Conservation (phyloP, 2,329 filamentous ascomycete genomes). For the Trichophyton benhamiae region DNA sequence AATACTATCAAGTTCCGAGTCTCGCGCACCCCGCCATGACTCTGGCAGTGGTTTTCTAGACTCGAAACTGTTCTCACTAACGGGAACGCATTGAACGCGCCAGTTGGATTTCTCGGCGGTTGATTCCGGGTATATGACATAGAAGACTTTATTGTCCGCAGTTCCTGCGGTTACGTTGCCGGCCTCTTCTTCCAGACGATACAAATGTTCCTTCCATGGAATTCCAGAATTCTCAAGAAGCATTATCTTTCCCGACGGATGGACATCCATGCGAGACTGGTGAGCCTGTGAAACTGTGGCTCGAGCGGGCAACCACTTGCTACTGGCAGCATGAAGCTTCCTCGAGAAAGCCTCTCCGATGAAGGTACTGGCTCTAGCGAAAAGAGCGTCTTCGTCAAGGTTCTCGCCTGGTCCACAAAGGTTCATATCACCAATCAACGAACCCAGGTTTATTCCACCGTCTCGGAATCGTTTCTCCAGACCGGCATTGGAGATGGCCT, state of each 20-base stretch:
- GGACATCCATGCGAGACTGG: constrained; percentile 51
- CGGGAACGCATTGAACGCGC: constrained; percentile 86
- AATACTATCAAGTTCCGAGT: constrained; percentile 63
- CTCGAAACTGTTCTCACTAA: constrained; percentile 72
- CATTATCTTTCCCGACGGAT: constrained; percentile 65
- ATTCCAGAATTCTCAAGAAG: constrained; percentile 64
- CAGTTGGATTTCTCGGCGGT: constrained; percentile 65
- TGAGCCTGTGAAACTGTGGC: constrained; percentile 67
- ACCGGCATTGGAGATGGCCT: constrained; percentile 54
- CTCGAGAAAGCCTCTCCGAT: constrained; percentile 82
- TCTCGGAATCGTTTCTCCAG: constrained; percentile 73
- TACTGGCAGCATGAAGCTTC: constrained; percentile 62
- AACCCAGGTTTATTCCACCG: constrained; percentile 71
- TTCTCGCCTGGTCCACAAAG: constrained; percentile 43
- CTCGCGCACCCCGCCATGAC: constrained; percentile 80
- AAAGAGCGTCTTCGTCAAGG: constrained; percentile 70
- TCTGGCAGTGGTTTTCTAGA: constrained; percentile 86
- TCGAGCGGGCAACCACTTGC: constrained; percentile 78
- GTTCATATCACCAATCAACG: constrained; percentile 70
- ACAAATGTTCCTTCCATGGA: constrained; percentile 95
- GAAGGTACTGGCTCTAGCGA: constrained; percentile 62
- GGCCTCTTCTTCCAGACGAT: constrained; percentile 62
- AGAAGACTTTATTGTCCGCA: constrained; percentile 44
- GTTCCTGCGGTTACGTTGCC: constrained; percentile 12
- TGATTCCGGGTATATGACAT: constrained; percentile 85